phyloP scores from a whole-genome alignment of 225 moss, liverwort and hornwort genomes.

The Polytrichum formosum region DNA sequence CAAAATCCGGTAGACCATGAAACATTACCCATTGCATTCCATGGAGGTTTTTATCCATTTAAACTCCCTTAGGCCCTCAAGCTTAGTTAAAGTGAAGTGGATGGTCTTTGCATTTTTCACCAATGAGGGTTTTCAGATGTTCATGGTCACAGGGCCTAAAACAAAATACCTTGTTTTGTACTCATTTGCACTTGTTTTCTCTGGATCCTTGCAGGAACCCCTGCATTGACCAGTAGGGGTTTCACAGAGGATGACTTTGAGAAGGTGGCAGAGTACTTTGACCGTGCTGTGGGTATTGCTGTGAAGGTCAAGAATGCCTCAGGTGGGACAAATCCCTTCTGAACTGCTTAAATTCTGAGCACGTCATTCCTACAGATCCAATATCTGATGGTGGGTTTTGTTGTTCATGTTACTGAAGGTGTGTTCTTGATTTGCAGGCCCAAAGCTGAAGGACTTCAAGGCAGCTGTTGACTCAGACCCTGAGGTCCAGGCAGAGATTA shows the following conservation, averaged over 20 bases:
- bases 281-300: constrained; percentile 74
- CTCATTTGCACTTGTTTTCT: too few species aligned
- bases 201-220: constrained; percentile 56
- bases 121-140: too few species aligned
- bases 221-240: constrained; percentile 92
- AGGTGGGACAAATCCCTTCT: constrained; percentile 14
- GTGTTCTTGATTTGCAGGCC: constrained; percentile 31
- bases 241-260: constrained; percentile 97
- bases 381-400: not conserved
- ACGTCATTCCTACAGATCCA: not conserved
- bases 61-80: too few species aligned
- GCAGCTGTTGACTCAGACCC: constrained; percentile 66
- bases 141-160: too few species aligned
- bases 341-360: too few species aligned
- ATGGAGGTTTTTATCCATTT: too few species aligned
- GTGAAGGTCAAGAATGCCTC: constrained; percentile 76
- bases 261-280: constrained; percentile 87
- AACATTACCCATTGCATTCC: too few species aligned
- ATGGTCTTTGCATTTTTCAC: too few species aligned
- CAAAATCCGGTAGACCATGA: too few species aligned
- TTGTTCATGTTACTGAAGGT: not conserved
- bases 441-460: constrained; percentile 86
- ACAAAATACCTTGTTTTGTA: too few species aligned
- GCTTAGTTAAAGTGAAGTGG: too few species aligned
- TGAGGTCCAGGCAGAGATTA: constrained; percentile 60